phyloP scores from a whole-genome alignment of 2,329 filamentous ascomycete species.

The Thielaviopsis cerberus region DNA sequence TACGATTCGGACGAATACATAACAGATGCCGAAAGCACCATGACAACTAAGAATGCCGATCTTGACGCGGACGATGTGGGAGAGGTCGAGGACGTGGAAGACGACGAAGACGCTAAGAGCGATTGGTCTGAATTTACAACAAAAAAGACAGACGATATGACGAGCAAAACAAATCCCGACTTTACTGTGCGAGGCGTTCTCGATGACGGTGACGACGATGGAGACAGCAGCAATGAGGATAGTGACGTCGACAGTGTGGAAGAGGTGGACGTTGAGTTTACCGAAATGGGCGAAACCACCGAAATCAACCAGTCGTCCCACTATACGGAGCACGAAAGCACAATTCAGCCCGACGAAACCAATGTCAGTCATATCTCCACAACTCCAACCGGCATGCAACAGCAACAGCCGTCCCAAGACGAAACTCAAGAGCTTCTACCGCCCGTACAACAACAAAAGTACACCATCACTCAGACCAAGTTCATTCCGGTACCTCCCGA shows the following conservation, averaged over 20 bases:
- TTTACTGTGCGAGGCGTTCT: constrained; percentile 18
- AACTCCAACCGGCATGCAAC: not conserved
- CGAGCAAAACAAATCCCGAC: constrained; percentile 26
- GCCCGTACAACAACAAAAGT: constrained; percentile 19
- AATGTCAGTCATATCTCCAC: not conserved
- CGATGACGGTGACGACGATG: constrained; percentile 19
- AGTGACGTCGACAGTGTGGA: constrained; percentile 1
- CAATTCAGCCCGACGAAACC: not conserved
- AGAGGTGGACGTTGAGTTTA: constrained; percentile 15
- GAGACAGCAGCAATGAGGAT: constrained; percentile 16
- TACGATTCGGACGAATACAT: constrained; percentile 50
- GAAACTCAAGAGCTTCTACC: constrained; percentile 13
- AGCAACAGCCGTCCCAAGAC: constrained; percentile 14
- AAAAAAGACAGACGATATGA: constrained; percentile 35
- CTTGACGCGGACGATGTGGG: constrained; percentile 26
- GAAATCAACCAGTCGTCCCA: constrained; percentile 17
- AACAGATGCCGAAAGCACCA: constrained; percentile 69
- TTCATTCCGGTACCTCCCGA: constrained; percentile 71
- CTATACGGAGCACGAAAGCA: constrained; percentile 8
- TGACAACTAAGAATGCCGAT: constrained; percentile 42
- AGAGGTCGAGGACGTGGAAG: constrained; percentile 25
- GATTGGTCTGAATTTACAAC: constrained; percentile 82
- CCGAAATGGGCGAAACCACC: constrained; percentile 23
- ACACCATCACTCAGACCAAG: constrained; percentile 37
- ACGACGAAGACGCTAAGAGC: constrained; percentile 41